phyloP scores from a whole-genome alignment of 139 green algal species.

The Auxenochlorella pyrenoidosa region DNA sequence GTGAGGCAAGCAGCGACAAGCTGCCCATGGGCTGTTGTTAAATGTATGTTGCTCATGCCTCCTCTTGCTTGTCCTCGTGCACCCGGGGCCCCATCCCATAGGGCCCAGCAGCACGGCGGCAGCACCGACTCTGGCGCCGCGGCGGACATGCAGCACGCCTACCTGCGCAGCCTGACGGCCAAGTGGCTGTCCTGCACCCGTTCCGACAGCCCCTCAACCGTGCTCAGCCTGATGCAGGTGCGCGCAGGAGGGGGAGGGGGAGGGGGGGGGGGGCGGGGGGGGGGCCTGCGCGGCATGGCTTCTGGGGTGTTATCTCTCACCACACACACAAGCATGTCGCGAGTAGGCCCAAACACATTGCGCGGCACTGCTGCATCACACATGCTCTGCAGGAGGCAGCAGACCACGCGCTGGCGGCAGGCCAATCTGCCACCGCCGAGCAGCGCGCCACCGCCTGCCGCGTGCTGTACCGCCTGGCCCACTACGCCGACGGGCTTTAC shows the following conservation, averaged over 20 bases:
- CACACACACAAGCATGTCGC: no score
- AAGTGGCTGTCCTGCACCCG: slow-evolving; percentile 76
- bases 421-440: slow-evolving; percentile 11
- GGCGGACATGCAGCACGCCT: slow-evolving; percentile 40
- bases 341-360: no score
- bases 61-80: background rate
- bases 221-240: slow-evolving; percentile 46
- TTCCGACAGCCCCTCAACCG: slow-evolving; percentile 53
- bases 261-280: no score
- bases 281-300: no score
- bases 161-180: slow-evolving; percentile 63
- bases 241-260: background rate
- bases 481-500: slow-evolving; percentile 83
- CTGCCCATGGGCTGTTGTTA: no score
- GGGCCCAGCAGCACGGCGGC: background rate
- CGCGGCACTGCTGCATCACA: background rate
- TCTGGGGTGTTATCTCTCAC: no score
- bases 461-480: slow-evolving; percentile 77
- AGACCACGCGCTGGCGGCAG: background rate
- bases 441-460: slow-evolving; percentile 42
- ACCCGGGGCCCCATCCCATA: background rate
- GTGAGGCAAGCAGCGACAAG: background rate
- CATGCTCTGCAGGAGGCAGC: slow-evolving; percentile 11
- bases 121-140: background rate
- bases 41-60: background rate